Base-by-base conservation (phyloP, 768 basidiomycete species). In the Mycena rosella region DNA sequence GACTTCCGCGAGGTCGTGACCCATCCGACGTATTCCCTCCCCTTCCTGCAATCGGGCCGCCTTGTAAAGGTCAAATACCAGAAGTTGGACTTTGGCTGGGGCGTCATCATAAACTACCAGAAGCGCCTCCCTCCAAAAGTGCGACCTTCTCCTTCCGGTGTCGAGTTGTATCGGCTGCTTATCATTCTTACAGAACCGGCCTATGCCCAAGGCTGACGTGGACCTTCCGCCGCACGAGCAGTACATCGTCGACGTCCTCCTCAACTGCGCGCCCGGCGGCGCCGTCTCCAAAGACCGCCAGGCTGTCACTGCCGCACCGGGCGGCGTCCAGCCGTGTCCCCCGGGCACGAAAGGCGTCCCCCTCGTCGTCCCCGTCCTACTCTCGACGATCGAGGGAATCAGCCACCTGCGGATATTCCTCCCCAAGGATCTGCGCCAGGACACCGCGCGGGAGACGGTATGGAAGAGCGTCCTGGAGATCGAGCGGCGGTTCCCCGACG, bases 11-110 rank as follows among this genome's bases (percentile, higher is more conserved):
- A 93, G 54, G 96, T 99, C 68, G 88, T 98, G 75, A 97, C 96
- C 0, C 98, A 99, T 75, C 98, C 98, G 3, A 92, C 90, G 2
- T 99, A 99, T 79, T 88, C 92, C n/a, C 79, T 99, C 27, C 96
- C 96, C 0, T 99, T 98, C 86, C 84, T 99, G 14, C 93, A 98
- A 74, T 85, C 91, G 24, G 98, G 98, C 32, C 90, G 98, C 5
- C 84, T 99, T n/a, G 93, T 99, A 53, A 93, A 93, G 74, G 87
- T 99, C 73, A 93, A 93, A 75, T 87, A 98, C 76, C 88, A 91
- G 69, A 91, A 92, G 42, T 81, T 91, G 17, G 93, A 99, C 79
- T 99, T 97, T 78, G 97, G 97, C 13, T 99, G 98, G 98, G 97
- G 97, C 42, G 88, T 96, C 47, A 88, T 99, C 57, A 87, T 98